Base-by-base conservation (phyloP, 169 alveolate species). In the Cryptosporidium muris region DNA sequence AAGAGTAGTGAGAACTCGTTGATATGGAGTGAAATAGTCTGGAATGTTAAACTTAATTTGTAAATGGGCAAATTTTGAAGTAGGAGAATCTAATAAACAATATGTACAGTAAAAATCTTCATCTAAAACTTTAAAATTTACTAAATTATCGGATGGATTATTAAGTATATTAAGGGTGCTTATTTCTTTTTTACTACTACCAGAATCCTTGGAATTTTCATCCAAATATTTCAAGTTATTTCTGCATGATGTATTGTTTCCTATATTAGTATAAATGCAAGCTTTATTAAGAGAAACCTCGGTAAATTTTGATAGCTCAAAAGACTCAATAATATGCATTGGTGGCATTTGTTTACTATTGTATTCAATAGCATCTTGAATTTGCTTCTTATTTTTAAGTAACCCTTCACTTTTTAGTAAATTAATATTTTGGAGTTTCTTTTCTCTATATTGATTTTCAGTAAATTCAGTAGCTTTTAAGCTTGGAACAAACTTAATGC, bases 401-500 rank as follows among this genome's bases (percentile, higher is more conserved):
- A 56, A 74, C 2, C 6, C 2, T 60, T 74, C 16, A 16, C 62
- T 68, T 45, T 45, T 74, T 11, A 58, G 14, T 60, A 25, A 25
- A 45, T 7, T 11, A 34, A 60, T 14, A 43, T 68, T 54, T 25
- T 60, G 42, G 16, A 58, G 43, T 62, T 43, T 54, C 2, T 74
- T 47, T 12, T 6, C 43, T 54, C 43, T 74, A 38, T 58, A 74
- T 60, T 60, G 36, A 2, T 58, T 56, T 25, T 37, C 25, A 25
- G 60, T 74, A 8, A 58, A 12, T 40, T 37, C 60, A 9, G 85
- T 58, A 14, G 60, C 38, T 49, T 43, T 56, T 56, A 14, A 45
- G 45, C 67, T 74, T 25, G 85, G 85, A 1, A 58, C 25, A 43
- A 74, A 74, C 47, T 74, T 68, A 74, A 74, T 38, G 3, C 49